Evolutionary conservation across 129 eudicot genomes (phyloP).

Genomic region (Pseudognaphalium luteoalbum): DNA sequence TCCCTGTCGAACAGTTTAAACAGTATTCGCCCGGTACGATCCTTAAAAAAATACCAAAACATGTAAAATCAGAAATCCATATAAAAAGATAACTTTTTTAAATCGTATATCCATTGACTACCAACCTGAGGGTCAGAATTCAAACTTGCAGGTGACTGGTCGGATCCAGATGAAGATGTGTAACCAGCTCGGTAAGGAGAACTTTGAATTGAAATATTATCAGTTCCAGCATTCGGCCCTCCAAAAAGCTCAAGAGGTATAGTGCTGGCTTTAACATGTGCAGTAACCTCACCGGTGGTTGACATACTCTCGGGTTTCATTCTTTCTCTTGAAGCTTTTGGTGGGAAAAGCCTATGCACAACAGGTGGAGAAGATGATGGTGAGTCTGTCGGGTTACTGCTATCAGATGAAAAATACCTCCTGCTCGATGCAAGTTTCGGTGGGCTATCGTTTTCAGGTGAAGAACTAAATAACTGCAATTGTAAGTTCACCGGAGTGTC

Average conservation of each 20-base stretch:
- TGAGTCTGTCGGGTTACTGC: conserved; percentile 73
- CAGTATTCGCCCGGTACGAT: conserved; percentile 77
- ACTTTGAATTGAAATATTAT: conserved; percentile 55
- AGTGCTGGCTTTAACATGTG: conserved; percentile 43
- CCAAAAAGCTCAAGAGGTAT: conserved; percentile 86
- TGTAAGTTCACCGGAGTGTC: conserved; percentile 52
- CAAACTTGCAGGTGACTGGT: conserved; percentile 82
- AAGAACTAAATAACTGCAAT: conserved; percentile 76
- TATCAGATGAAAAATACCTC: conserved; percentile 79
- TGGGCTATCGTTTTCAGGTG: conserved; percentile 68
- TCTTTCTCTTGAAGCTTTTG: conserved; percentile 48
- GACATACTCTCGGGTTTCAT: conserved; percentile 54
- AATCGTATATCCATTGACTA: background rate
- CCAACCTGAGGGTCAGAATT: conserved; percentile 87
- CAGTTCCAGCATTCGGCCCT: conserved; percentile 34
- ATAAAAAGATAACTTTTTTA: background rate
- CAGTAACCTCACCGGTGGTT: conserved; percentile 45
- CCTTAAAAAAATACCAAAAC: conserved; percentile 32
- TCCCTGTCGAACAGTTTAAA: conserved; percentile 89
- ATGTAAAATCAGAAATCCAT: background rate
- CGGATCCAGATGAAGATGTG: conserved; percentile 83
- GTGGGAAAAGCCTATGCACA: conserved; percentile 67
- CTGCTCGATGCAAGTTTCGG: conserved; percentile 51
- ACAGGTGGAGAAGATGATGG: conserved; percentile 86
- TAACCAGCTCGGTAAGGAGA: conserved; percentile 72